Evolutionary conservation across 768 basidiomycete genomes (phyloP).

Genomic region (Xerocomus potaroensis): DNA sequence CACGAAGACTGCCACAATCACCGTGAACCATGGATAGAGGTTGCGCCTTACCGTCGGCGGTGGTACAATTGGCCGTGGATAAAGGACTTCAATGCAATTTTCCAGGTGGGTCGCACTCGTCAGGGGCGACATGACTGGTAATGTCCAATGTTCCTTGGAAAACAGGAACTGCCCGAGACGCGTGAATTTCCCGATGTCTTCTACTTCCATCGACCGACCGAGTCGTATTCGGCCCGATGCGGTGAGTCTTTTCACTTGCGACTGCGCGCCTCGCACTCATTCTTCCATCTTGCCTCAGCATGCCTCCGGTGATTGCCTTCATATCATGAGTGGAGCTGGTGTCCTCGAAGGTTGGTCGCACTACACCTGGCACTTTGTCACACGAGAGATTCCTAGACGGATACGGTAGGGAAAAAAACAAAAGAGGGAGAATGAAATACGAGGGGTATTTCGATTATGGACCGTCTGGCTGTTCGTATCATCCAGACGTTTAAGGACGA

Average conservation of each 20-base stretch:
- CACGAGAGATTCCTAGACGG: constrained; percentile 31
- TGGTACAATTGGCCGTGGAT: constrained; percentile 70
- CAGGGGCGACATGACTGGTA: neutral
- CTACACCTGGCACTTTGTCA: constrained; percentile 48
- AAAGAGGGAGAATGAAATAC: too few species aligned
- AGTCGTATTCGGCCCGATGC: constrained; percentile 62
- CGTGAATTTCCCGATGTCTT: constrained; percentile 49
- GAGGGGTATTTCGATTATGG: neutral
- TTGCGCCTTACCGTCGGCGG: constrained; percentile 40
- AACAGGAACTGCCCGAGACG: constrained; percentile 41
- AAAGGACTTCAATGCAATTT: constrained; percentile 50
- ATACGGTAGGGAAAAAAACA: constrained; percentile 13
- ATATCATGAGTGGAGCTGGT: constrained; percentile 43
- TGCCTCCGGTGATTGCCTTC: constrained; percentile 42
- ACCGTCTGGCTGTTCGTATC: neutral
- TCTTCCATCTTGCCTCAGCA: constrained; percentile 29
- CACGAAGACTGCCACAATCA: constrained; percentile 60
- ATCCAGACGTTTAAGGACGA: too few species aligned
- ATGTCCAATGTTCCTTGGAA: neutral
- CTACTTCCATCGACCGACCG: constrained; percentile 61
- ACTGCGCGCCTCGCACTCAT: neutral
- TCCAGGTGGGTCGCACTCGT: constrained; percentile 41
- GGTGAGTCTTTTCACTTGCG: constrained; percentile 34
- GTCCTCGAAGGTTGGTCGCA: constrained; percentile 51
- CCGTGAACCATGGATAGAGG: constrained; percentile 42